Conservation (phyloP, 176 grass and related monocot genomes). For the Oryza glaberrima region DNA sequence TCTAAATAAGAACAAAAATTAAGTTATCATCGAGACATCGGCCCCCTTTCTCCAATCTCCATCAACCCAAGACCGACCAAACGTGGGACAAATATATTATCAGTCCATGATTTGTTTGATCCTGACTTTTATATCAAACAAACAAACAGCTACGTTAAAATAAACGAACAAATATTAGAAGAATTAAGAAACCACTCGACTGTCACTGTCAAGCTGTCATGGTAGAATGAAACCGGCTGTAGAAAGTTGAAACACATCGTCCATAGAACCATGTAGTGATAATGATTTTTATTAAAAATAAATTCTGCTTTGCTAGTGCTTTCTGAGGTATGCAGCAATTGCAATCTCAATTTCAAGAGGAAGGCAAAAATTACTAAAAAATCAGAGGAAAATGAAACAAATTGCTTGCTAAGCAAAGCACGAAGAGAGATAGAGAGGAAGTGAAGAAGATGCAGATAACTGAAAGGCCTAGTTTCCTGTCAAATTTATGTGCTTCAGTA, state of each 20-base stretch:
- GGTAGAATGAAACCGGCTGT: neutral
- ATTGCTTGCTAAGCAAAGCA: neutral
- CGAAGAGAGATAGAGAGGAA: neutral
- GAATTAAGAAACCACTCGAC: neutral
- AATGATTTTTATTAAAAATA: neutral
- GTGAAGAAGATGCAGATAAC: neutral
- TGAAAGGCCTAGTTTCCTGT: neutral
- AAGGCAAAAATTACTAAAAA: neutral
- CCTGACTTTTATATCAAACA: neutral
- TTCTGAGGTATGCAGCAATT: neutral
- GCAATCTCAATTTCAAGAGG: neutral
- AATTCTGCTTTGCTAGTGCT: neutral
- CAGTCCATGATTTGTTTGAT: neutral
- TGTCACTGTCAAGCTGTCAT: neutral
- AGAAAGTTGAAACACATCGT: neutral
- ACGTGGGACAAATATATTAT: neutral
- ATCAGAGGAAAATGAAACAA: neutral
- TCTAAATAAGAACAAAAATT: neutral
- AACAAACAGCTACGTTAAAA: neutral
- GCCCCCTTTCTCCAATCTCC: neutral
- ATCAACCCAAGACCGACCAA: neutral
- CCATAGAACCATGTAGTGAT: neutral
- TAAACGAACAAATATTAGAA: neutral
- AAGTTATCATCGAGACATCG: neutral
- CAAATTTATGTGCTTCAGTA: neutral